Base-by-base conservation (phyloP, 2,329 filamentous ascomycete genomes). In the Magnaporthiopsis incrustans region DNA sequence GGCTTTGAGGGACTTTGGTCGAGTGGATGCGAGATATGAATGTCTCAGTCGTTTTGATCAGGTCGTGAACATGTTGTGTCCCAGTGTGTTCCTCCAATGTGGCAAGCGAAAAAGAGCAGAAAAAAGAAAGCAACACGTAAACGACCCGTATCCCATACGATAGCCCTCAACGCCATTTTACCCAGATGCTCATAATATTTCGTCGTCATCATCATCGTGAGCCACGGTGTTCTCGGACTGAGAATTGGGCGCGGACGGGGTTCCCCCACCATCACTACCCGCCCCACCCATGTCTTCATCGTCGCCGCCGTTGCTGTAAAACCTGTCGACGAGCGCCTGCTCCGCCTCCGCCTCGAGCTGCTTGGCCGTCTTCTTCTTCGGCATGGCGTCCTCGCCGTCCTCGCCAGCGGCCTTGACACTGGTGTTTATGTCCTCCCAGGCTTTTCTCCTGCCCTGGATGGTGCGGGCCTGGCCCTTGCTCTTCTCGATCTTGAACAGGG, bases 361-460 rank as follows among this genome's bases (percentile, higher is more conserved):
- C 57, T 53, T 44, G 11, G 38, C 18, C 30, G 60, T 27, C 64
- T 65, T 65, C 61, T 66, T 66, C 59, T 61, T 65, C 8, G 25
- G 7, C 18, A 5, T 30, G 38, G 22, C 18, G 15, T 14, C 50
- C 4, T 30, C 38, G n/a, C 35, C 53, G 38, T 27, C 57, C 2
- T 35, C 59, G 11, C 35, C 60, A 18, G 22, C 57, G n/a, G 66
- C 65, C 57, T 63, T 44, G 57, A 35, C 57, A 26, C 1, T 35
- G 50, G 26, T 61, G 72, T 87, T 88, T 69, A 87, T 77, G 10
- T 85, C 81, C 2, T 86, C 83, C 85, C 85, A 88, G 4, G 75
- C 75, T 71, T 83, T 83, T 26, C 78, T 77, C 66, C 85, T 75
- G 57, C 75, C 71, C 68, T 84, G 78, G 11, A 85, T 77, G 22